Conservation (phyloP, 2,329 filamentous ascomycete genomes). For the Fusarium abutilonis region DNA sequence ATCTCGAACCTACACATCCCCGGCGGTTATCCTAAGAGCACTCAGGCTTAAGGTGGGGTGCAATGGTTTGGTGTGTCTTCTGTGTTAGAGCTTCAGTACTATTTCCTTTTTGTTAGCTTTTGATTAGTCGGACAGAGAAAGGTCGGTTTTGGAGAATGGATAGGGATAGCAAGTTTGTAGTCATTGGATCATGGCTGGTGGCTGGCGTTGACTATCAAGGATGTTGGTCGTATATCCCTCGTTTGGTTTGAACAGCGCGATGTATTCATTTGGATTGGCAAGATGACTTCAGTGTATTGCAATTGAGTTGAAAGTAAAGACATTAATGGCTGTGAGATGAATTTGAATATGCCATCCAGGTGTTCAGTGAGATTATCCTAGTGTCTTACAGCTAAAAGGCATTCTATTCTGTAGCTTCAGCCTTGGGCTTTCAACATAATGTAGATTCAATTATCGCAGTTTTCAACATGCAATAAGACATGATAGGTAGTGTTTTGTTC, state of each 20-base stretch:
- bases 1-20: slow-evolving; percentile 76
- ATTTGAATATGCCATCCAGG: neutral
- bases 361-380: neutral
- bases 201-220: slow-evolving; percentile 40
- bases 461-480: neutral
- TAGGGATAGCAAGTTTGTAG: slow-evolving; percentile 9
- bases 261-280: slow-evolving; percentile 1
- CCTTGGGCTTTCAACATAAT: no score
- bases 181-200: slow-evolving; percentile 9
- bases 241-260: slow-evolving; percentile 26
- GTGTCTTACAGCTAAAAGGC: no score
- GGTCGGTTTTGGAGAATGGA: slow-evolving; percentile 18
- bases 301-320: slow-evolving; percentile 17
- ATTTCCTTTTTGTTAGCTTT: slow-evolving; percentile 23
- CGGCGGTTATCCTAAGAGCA: slow-evolving; percentile 67
- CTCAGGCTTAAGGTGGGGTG: slow-evolving; percentile 59
- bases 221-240: slow-evolving; percentile 35
- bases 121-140: slow-evolving; percentile 5
- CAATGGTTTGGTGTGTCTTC: slow-evolving; percentile 21
- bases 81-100: slow-evolving; percentile 13
- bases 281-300: slow-evolving; percentile 10
- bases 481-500: neutral
- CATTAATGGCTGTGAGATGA: neutral
- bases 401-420: no score
- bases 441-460: no score